Percentiles rank a stretch among this genome's conserved stretches.
Conservation (phyloP, 2,329 filamentous ascomycete species). For the Orbilia oligospora region DNA sequence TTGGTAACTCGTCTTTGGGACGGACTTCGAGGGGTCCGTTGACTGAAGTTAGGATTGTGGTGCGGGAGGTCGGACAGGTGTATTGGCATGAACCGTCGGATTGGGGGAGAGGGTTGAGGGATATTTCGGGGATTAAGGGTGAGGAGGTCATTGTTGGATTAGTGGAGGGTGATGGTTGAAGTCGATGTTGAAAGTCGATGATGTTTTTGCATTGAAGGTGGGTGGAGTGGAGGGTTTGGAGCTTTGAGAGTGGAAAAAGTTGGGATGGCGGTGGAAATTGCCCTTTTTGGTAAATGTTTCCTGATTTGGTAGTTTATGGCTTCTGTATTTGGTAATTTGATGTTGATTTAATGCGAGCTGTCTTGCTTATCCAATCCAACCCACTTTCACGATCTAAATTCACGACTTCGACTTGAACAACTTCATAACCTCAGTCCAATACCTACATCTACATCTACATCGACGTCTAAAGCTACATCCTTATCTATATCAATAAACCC, state of each 20-base stretch:
- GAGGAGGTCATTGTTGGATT: slow-evolving; percentile 28
- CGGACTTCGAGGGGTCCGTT: slow-evolving; percentile 94
- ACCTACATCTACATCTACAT: background rate
- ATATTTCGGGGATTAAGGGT: slow-evolving; percentile 38
- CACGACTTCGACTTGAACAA: background rate
- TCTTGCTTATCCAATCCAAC: no score
- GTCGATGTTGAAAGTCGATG: slow-evolving; percentile 3
- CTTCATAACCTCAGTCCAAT: slow-evolving; percentile 20
- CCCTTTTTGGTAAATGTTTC: slow-evolving; percentile 28
- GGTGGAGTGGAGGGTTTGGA: slow-evolving; percentile 1
- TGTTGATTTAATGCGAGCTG: background rate
- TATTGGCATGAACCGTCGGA: slow-evolving; percentile 86
- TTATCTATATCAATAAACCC: background rate
- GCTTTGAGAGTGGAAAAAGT: slow-evolving; percentile 34
- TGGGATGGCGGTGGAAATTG: slow-evolving; percentile 38
- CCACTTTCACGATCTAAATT: background rate
- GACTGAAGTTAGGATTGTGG: slow-evolving; percentile 85
- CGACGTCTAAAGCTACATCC: no score
- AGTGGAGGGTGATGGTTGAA: background rate
- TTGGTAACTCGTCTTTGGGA: slow-evolving; percentile 88
- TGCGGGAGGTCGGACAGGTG: slow-evolving; percentile 71
- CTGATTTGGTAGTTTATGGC: slow-evolving; percentile 13
- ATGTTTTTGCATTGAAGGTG: background rate
- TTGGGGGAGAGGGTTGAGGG: slow-evolving; percentile 71
- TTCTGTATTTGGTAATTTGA: background rate